Evolutionary conservation across 371 early-diverging fungal species (phyloP), one percentile per base, ranked within the genome.

Genomic region (Choanephora cucurbitarum): DNA sequence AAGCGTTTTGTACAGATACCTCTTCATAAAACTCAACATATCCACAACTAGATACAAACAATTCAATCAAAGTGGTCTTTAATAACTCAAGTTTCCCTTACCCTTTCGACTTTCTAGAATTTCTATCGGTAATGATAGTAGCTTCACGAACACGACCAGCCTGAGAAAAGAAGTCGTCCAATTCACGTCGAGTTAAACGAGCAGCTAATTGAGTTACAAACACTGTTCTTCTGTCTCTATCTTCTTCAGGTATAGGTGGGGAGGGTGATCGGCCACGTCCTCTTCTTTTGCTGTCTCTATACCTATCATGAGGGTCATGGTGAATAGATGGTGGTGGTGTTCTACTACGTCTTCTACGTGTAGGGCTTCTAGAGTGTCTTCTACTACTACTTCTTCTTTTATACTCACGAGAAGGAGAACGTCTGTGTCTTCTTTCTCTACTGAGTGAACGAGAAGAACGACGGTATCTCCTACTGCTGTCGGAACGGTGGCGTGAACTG

Each of bases 1-100:
- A 75, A 13, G 98, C 98, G 61, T 84, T 85, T 57, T 76, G 75
- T 19, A 95, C 96, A 40, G 95, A 85, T 15, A 81, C 85, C 52
- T 88, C 87, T 19, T 92, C 90, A 71, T 93, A 89, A 81, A 95
- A 98, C 69, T 98, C 98, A 18, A 98, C 94, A 69, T 97, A 98
- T 79, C 85, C 85, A 67, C 82, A 84, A 49, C 85, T 84, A 31
- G 28, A 28, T 28, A 18, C 15, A 41, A 23, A 21, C 7, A 53
- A 48, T 22, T 31, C 13, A 8, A 17, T 28, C 21, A 42, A n/a
- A n/a, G n/a, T n/a, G n/a, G n/a, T n/a, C n/a, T n/a, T n/a, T n/a
- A n/a, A n/a, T n/a, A n/a, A n/a, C n/a, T n/a, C n/a, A n/a, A n/a
- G n/a, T n/a, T n/a, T n/a, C n/a, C n/a, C 70, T 58, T 82, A 93